These are phyloP conservation scores for Leccinum boreale DNA, from an alignment of 768 basidiomycete species.

Conservation along the genomic window DNA sequence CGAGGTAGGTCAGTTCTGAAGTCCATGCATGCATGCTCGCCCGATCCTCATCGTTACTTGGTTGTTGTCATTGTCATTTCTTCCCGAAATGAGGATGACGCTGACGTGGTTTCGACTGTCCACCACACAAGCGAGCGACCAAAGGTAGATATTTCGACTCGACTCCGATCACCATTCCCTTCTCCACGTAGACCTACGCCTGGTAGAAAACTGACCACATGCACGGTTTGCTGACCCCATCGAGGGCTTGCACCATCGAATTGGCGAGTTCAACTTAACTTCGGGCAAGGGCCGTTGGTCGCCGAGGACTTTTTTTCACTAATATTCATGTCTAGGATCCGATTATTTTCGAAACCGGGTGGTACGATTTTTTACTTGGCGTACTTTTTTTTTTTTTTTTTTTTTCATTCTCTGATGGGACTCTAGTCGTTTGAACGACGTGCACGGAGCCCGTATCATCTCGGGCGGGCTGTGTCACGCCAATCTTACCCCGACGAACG, in stretches of 20 bases:
- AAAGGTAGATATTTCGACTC: background rate
- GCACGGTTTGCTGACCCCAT: background rate
- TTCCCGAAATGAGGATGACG: background rate
- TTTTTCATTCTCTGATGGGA: background rate
- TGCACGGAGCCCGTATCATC: background rate
- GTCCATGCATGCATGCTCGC: background rate
- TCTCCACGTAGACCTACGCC: background rate
- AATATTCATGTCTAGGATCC: background rate
- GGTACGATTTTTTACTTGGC: background rate
- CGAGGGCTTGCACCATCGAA: background rate
- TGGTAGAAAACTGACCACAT: background rate
- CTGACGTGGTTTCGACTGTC: background rate
- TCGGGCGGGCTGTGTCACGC: background rate
- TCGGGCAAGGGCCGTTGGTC: background rate
- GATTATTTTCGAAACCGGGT: background rate
- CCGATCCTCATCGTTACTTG: background rate
- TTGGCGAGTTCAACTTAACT: background rate
- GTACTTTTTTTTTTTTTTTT: background rate
- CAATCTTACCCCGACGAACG: background rate
- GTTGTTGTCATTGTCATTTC: background rate
- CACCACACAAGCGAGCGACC: background rate
- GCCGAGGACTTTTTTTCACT: background rate
- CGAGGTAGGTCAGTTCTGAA: background rate
- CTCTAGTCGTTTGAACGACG: background rate
- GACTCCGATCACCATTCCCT: background rate